phyloP scores from a whole-genome alignment of 2,329 filamentous ascomycete species.

The Penicillium sp. region DNA sequence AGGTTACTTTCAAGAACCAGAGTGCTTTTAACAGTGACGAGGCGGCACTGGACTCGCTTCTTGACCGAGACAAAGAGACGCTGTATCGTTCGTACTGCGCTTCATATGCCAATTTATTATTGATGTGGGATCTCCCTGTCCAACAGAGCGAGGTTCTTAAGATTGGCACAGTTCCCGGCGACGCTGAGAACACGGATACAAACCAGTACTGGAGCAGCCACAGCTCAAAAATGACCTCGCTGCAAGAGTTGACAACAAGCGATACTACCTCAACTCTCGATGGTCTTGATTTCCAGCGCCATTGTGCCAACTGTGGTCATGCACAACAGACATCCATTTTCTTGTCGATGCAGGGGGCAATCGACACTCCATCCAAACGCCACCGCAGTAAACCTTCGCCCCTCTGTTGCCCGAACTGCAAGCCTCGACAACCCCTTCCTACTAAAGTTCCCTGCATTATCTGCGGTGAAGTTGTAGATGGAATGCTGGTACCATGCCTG shows the following conservation, averaged over 20 bases:
- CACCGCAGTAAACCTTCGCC: slow-evolving; percentile 14
- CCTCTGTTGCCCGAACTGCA: slow-evolving; percentile 35
- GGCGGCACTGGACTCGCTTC: slow-evolving; percentile 42
- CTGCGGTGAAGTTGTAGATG: slow-evolving; percentile 40
- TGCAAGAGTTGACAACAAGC: slow-evolving; percentile 19
- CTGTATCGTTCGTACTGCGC: slow-evolving; percentile 51
- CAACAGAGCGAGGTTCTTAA: slow-evolving; percentile 55
- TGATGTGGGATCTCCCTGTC: slow-evolving; percentile 53
- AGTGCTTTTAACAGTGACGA: slow-evolving; percentile 52
- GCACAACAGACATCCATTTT: slow-evolving; percentile 37
- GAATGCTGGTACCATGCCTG: slow-evolving; percentile 45
- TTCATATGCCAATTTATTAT: slow-evolving; percentile 54
- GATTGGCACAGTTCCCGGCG: slow-evolving; percentile 44
- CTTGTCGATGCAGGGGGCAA: slow-evolving; percentile 15
- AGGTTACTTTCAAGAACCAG: slow-evolving; percentile 52
- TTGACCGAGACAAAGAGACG: slow-evolving; percentile 46
- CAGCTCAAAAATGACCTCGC: slow-evolving; percentile 23
- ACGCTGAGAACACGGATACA: slow-evolving; percentile 24
- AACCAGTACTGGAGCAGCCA: slow-evolving; percentile 23
- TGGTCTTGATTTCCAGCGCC: slow-evolving; percentile 40
- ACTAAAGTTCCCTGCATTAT: slow-evolving; percentile 41
- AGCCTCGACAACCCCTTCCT: slow-evolving; percentile 29
- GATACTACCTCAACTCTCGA: slow-evolving; percentile 13
- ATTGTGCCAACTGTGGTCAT: slow-evolving; percentile 40
- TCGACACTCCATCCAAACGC: slow-evolving; percentile 19